Evolutionary conservation across 192 early-diverging fungal genomes (phyloP).

Genomic region (Linnemannia zychae): DNA sequence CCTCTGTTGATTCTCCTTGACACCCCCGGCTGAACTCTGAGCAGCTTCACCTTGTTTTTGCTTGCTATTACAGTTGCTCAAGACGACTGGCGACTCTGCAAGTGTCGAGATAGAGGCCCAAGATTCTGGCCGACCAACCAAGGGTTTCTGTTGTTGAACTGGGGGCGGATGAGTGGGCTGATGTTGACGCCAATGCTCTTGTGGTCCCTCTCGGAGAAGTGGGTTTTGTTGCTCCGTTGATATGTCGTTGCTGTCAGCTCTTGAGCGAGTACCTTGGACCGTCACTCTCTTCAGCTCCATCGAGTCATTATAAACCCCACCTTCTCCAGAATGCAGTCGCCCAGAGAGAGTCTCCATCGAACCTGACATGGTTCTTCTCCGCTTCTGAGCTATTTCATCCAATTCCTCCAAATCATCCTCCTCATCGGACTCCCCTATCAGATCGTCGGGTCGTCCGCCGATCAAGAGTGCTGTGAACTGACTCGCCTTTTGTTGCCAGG

Average conservation of each 20-base stretch:
- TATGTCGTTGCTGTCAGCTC: constrained; percentile 3
- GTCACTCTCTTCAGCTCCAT: constrained; percentile 1
- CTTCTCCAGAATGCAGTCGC: not conserved
- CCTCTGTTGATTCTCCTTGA: not conserved
- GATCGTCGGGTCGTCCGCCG: constrained; percentile 42
- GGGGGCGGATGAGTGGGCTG: not conserved
- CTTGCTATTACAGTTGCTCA: not conserved
- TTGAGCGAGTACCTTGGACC: not conserved
- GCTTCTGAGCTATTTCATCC: constrained; percentile 23
- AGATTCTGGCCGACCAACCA: not conserved
- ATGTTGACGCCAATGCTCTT: not conserved
- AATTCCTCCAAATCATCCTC: constrained; percentile 38
- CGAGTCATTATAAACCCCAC: not conserved
- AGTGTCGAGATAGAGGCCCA: constrained; percentile 32
- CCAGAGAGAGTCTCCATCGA: constrained; percentile 11
- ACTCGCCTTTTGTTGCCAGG: constrained; percentile 53
- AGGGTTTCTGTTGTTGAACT: not conserved
- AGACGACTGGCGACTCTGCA: not conserved
- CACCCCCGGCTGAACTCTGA: not conserved
- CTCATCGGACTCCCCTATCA: constrained; percentile 48
- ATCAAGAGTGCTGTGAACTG: constrained; percentile 41
- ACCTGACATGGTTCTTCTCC: constrained; percentile 10
- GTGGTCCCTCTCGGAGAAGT: not conserved
- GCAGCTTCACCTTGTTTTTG: not conserved
- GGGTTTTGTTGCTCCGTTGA: constrained; percentile 21